phyloP scores from a whole-genome alignment of 2,329 filamentous ascomycete species.

The Albifimbria verrucaria region DNA sequence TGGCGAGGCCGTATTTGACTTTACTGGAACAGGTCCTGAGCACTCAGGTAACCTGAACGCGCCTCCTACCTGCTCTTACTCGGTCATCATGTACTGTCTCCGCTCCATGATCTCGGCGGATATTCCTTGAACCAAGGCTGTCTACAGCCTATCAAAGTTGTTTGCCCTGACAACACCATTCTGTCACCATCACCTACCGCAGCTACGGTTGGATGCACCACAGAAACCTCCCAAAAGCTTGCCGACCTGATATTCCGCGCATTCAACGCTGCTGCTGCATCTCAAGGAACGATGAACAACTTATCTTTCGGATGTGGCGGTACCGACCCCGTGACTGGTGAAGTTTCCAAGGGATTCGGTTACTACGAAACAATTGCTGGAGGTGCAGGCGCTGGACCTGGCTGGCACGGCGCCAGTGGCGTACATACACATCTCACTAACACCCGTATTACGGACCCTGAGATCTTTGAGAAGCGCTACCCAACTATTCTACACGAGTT shows the following conservation, averaged over 20 bases:
- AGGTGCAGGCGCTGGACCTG: constrained; percentile 25
- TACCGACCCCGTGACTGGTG: constrained; percentile 18
- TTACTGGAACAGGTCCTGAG: constrained; percentile 25
- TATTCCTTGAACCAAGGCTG: constrained; percentile 45
- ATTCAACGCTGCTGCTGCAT: constrained; percentile 71
- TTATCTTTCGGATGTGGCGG: constrained; percentile 72
- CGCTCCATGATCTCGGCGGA: constrained; percentile 28
- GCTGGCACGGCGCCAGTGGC: constrained; percentile 24
- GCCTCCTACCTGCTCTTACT: constrained; percentile 24
- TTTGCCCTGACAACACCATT: constrained; percentile 26
- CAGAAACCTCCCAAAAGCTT: constrained; percentile 31
- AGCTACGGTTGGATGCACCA: constrained; percentile 28
- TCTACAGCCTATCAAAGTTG: constrained; percentile 32
- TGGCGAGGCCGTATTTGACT: constrained; percentile 68
- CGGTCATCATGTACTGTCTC: constrained; percentile 29
- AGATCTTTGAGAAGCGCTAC: constrained; percentile 32
- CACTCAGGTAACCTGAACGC: constrained; percentile 26
- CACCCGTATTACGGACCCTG: constrained; percentile 32
- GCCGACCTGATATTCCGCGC: constrained; percentile 71
- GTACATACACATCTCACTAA: constrained; percentile 36
- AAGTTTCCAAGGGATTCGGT: constrained; percentile 26
- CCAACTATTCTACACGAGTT: constrained; percentile 29
- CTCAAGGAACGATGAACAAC: constrained; percentile 78
- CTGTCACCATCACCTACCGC: constrained; percentile 29
- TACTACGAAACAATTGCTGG: constrained; percentile 34